Evolutionary conservation across 2,329 filamentous ascomycete genomes (phyloP).

Genomic region (Xylariales sp.): DNA sequence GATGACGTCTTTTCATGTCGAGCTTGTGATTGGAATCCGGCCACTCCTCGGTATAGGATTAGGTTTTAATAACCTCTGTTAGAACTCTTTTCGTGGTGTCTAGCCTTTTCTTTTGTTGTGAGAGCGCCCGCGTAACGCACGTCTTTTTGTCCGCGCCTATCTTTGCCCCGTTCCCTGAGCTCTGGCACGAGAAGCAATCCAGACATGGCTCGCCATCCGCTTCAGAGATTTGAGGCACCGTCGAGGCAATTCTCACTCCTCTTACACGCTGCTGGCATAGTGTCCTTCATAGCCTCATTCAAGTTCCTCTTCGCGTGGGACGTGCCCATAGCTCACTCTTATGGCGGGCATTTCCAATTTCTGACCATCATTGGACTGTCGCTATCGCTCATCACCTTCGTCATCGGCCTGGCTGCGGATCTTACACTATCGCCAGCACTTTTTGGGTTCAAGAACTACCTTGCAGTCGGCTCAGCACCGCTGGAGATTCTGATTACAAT

Average conservation of each 20-base stretch:
- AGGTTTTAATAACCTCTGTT: too few relatives aligned
- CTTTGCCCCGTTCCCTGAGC: too few relatives aligned
- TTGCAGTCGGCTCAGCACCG: slow-evolving; percentile 62
- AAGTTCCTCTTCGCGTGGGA: slow-evolving; percentile 45
- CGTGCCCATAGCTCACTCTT: slow-evolving; percentile 50
- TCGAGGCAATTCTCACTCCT: slow-evolving; percentile 58
- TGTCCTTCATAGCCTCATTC: slow-evolving; percentile 51
- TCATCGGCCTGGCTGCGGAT: slow-evolving; percentile 59
- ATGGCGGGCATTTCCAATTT: slow-evolving; percentile 67
- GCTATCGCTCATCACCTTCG: slow-evolving; percentile 57
- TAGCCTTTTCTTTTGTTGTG: too few relatives aligned
- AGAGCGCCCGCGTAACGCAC: too few relatives aligned
- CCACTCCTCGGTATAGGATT: too few relatives aligned
- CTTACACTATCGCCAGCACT: slow-evolving; percentile 52
- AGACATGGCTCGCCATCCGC: slow-evolving; percentile 45
- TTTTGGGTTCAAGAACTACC: slow-evolving; percentile 63
- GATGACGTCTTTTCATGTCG: too few relatives aligned
- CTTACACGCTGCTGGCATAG: slow-evolving; percentile 52
- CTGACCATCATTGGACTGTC: slow-evolving; percentile 70
- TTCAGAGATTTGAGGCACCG: slow-evolving; percentile 63
- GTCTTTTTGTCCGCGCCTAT: too few relatives aligned
- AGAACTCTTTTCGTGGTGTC: too few relatives aligned
- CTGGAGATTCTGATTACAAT: slow-evolving; percentile 67
- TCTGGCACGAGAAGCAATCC: too few relatives aligned
- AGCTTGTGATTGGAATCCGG: too few relatives aligned